Base-by-base conservation (phyloP, 2,329 filamentous ascomycete genomes). In the Phialocephala sp. region DNA sequence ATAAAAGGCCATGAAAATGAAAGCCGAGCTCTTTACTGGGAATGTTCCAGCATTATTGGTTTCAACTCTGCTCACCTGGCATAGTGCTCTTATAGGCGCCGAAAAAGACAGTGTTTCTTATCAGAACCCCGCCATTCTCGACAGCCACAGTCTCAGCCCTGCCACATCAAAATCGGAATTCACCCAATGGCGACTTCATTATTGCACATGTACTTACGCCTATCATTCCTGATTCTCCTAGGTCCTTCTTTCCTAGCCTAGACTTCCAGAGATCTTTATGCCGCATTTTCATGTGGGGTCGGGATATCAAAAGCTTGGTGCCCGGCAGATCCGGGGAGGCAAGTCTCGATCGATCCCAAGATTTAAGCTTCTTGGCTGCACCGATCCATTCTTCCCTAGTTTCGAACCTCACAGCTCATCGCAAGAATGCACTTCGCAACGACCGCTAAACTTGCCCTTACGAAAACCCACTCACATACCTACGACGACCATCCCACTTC, bases 401-500 rank as follows among this genome's bases (percentile, higher is more conserved):
- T 22, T 56, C 32, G 15, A 27, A 8, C 27, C 24, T 56, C 36
- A 18, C 32, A 27, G 22, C n/a, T 20, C 47, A 54, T 15, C 11
- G 8, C 9, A 35, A 60, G 3, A 12, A 60, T 60, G 58, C 58
- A 60, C 20, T 45, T 60, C 12, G 45, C 39, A 36, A 36, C 58
- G 35, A 24, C 50, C 35, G 58, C 41, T 12, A 50, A 50, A 22
- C 58, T 60, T 18, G 39, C 27, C 18, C 22, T 45, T 12, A 60
- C 58, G 8, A 24, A 60, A 24, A 20, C 37, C 18, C 58, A 60
- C 45, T 50, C 45, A 3, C 45, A 50, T n/a, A 50, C 45, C 1
- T n/a, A 50, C 45, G n/a, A 22, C 45, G 45, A 24, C n/a, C 20
- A n/a, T 50, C n/a, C 45, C 9, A 6, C n/a, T 1, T 1, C 3